Evolutionary conservation across 177 flowering plant genomes (phyloP).

Genomic region (Telopea speciosissima): DNA sequence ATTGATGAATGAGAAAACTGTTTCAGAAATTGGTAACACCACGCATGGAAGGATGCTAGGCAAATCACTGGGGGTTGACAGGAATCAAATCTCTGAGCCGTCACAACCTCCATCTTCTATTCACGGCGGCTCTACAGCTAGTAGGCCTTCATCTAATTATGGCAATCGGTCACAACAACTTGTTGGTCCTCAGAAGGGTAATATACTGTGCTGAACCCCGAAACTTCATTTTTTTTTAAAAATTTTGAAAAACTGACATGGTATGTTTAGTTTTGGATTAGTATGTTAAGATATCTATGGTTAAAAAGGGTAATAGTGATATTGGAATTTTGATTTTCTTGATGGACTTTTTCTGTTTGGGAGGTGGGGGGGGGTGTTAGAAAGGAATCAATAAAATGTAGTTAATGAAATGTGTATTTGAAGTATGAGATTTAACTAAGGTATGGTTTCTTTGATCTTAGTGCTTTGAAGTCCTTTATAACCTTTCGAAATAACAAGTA

Average conservation of each 20-base stretch:
- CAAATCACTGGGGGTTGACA: conserved; percentile 39
- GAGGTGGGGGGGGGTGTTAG: too few species aligned
- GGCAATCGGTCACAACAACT: conserved; percentile 48
- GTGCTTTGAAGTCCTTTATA: too few species aligned
- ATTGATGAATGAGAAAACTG: conserved; percentile 21
- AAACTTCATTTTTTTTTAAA: background rate
- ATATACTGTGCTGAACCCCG: background rate
- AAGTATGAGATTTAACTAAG: background rate
- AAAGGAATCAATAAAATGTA: too few species aligned
- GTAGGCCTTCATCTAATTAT: conserved; percentile 73
- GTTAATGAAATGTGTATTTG: background rate
- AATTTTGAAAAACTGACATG: background rate
- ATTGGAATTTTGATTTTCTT: background rate
- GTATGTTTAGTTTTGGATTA: background rate
- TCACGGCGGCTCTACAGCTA: conserved; percentile 30
- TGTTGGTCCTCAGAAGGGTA: conserved; percentile 68
- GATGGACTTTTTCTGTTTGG: too few species aligned
- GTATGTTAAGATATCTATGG: background rate
- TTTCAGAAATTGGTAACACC: conserved; percentile 33
- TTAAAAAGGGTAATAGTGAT: background rate
- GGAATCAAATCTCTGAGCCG: conserved; percentile 39
- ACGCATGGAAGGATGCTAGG: conserved; percentile 35
- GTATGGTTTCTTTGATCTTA: background rate
- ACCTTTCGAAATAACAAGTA: too few species aligned
- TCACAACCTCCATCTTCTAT: conserved; percentile 28